Evolutionary conservation across 257 asterid genomes (phyloP), one percentile per base, ranked within the genome.

Genomic region (Salvia miltiorrhiza): DNA sequence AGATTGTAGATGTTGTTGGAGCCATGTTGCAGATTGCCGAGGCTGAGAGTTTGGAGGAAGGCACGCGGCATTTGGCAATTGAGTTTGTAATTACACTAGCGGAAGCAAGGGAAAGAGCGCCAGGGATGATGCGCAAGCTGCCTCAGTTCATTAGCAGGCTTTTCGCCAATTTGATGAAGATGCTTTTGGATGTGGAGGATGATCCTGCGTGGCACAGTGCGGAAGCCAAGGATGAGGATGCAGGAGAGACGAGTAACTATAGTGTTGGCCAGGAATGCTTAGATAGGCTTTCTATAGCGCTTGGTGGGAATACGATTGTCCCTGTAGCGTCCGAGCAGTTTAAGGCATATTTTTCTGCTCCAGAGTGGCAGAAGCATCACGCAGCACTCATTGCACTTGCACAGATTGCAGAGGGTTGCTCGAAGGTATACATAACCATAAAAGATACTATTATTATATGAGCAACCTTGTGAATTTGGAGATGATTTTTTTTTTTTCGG

Each of bases 101-200:
- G 0, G 99, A 94, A 76, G 97, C 97, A 0, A 85, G 99, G 72
- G 99, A 94, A 70, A 81, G 97, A 72, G 97, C 99, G 3, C 99
- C 99, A 0, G 99, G 99, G 78, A 91, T 94, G 99, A 87, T 94
- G 99, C 89, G 99, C 80, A 94, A 94, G 82, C 58, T 94, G 86
- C 97, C 99, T 0, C 99, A 91, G 73, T 94, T 91, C 66, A 86
- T 94, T 63, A 87, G 85, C 76, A 77, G 94, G 78, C 72, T 94
- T 28, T 94, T 94, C 72, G 81, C 96, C 0, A 91, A 80, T 68
- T 71, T 94, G 74, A 87, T 94, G 99, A 86, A 72, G 71, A 86
- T 94, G 97, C 82, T 94, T 56, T 74, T 89, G 83, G 97, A 94
- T 75, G 75, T 94, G 47, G 97, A 94, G 63, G 97, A 94, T 70